Base-by-base conservation (phyloP, 768 basidiomycete genomes). In the Macrolepiota albuminosa region DNA sequence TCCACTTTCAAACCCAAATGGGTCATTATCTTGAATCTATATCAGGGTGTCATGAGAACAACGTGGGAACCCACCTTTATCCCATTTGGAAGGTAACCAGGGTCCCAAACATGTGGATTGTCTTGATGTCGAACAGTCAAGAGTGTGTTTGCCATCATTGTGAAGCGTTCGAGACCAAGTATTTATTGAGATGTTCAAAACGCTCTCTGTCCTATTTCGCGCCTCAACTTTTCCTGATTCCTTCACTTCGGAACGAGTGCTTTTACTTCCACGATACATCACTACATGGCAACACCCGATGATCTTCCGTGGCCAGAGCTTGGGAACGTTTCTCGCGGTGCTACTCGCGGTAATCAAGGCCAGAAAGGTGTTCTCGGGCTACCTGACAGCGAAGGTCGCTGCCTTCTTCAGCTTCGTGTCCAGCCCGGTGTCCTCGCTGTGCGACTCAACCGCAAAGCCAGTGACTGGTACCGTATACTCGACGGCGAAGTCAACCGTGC, bases 221-320 rank as follows among this genome's bases (percentile, higher is more conserved):
- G 62, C 54, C 54, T 61, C 60, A 63, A 46, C 45, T 62, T 61
- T 55, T 59, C 54, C 55, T 64, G 65, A 62, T 57, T 56, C 53
- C 58, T 65, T 53, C 57, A 57, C 64, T 66, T 59, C 54, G 58
- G 64, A 63, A 69, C 58, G 66, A 65, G 62, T 52, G 54, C 66
- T 56, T 54, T 52, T 57, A 59, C 42, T 62, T 58, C 63, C 59
- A 61, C 45, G 54, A 40, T 65, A 65, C 63, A 68, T 71, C 69
- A 66, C 66, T 67, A 69, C 70, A 82, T 82, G 80, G 75, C 81
- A 61, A 73, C 78, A 69, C 73, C 81, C 63, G 90, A 92, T 77
- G 89, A 92, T 78, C 80, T 91, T 57, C 89, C 89, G 26, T 92
- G 89, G 89, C 89, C 89, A 63, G 89, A 92, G 73, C 79, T 90